Evolutionary conservation across 768 basidiomycete species (phyloP).

Genomic region (Suillus placidus): DNA sequence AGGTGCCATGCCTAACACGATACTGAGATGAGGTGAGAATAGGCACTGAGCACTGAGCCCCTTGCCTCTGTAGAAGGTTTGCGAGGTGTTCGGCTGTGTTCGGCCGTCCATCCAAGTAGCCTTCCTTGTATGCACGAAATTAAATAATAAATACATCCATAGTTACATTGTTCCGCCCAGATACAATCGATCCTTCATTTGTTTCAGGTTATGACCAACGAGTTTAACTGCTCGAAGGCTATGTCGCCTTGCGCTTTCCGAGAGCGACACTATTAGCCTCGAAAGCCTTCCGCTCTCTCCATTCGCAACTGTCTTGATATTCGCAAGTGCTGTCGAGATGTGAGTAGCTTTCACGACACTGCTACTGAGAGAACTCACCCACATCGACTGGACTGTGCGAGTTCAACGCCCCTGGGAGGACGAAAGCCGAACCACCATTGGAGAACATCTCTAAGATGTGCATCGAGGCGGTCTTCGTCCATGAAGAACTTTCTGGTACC

Average conservation of each 20-base stretch:
- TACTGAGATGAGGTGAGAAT: not conserved
- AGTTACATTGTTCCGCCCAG: not conserved
- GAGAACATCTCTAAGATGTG: constrained; percentile 55
- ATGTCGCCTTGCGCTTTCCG: constrained; percentile 2
- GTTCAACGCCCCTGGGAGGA: constrained; percentile 67
- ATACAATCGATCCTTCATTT: not conserved
- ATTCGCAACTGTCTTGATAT: constrained; percentile 77
- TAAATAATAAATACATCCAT: not conserved
- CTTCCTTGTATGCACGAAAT: not conserved
- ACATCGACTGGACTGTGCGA: constrained; percentile 65
- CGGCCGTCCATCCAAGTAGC: not conserved
- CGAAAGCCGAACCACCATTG: constrained; percentile 79
- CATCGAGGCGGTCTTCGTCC: constrained; percentile 54
- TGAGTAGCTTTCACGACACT: constrained; percentile 2
- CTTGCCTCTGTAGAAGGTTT: not conserved
- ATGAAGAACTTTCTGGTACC: constrained; percentile 65
- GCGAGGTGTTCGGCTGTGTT: not conserved
- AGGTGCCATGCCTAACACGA: not conserved
- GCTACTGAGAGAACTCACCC: constrained; percentile 46
- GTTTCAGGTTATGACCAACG: not conserved
- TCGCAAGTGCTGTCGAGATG: constrained; percentile 60
- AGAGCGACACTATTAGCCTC: constrained; percentile 28
- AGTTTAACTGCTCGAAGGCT: not conserved
- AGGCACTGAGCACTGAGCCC: not conserved
- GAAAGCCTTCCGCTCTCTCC: constrained; percentile 58